Base-by-base conservation (phyloP, 768 basidiomycete species). In the Mycena rosella region DNA sequence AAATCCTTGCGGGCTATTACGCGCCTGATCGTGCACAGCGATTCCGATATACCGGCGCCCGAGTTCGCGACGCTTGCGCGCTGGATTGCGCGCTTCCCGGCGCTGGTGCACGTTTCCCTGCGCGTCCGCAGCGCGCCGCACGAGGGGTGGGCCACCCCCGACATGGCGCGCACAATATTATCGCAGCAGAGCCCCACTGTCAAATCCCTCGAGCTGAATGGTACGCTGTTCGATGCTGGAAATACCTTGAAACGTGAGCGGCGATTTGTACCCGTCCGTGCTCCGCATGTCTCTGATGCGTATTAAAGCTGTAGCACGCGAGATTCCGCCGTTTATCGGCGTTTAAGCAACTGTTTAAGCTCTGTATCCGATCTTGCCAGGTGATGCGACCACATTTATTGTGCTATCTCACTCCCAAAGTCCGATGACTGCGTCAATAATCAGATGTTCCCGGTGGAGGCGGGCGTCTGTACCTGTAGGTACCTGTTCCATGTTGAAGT, bases 21-120 rank as follows among this genome's bases (percentile, higher is more conserved):
- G 40, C 70, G 70, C 40, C 45, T 71, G 62, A 61, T 68, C 59
- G 27, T 71, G 8, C 54, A 48, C 55, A 52, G 54, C 52, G 59
- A 68, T 26, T 40, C 52, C 2, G 57, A 61, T 14, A 32, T 71
- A 30, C 18, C 63, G 20, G 34, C 30, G 24, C 18, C 9, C 20
- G 70, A 71, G 44, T 52, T 67, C 17, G 62, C 20, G 40, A 64
- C 59, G 57, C 65, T 71, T 18, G 70, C 57, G 47, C 40, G 63
- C 20, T 71, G 70, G 70, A 71, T 71, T 49, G 44, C 63, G 1
- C 49, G 66, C 49, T 71, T 67, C 56, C 62, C 66, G 6, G 58
- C 57, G 15, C 49, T 71, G 53, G 8, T 52, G 48, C 58, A 71
- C 44, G 70, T 71, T 2, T 60, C 66, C 1, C 34, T 71, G 48